phyloP scores from a whole-genome alignment of 495 filamentous ascomycete genomes.

The Pyrenula aspistea region DNA sequence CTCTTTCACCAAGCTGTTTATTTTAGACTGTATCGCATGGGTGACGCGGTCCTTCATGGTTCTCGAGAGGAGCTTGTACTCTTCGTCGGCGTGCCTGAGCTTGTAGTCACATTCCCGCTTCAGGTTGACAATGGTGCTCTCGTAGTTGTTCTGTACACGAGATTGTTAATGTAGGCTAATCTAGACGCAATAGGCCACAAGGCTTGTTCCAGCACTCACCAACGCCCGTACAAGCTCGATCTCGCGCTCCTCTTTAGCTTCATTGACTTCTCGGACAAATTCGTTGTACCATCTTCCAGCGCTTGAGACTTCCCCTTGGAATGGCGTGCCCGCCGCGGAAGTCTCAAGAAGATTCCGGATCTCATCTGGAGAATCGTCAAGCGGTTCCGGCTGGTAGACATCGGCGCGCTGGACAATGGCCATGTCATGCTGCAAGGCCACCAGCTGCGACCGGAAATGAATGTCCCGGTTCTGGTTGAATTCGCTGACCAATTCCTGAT shows the following conservation, averaged over 20 bases:
- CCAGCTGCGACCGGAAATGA: conserved; percentile 79
- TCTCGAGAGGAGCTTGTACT: conserved; percentile 61
- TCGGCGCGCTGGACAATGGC: conserved; percentile 73
- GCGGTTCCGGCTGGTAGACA: conserved; percentile 57
- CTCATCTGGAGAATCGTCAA: conserved; percentile 59
- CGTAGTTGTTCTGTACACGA: conserved; percentile 33
- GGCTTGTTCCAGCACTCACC: too few species aligned
- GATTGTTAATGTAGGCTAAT: too few species aligned
- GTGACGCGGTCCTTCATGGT: conserved; percentile 79
- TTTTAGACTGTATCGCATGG: conserved; percentile 63
- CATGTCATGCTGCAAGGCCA: conserved; percentile 81
- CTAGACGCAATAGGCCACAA: too few species aligned
- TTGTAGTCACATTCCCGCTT: conserved; percentile 33
- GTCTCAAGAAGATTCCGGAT: conserved; percentile 52
- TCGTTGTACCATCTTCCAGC: conserved; percentile 70
- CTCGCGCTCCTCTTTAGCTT: conserved; percentile 74
- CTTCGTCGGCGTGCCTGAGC: conserved; percentile 64
- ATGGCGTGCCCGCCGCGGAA: conserved; percentile 37
- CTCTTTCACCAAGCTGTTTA: conserved; percentile 65
- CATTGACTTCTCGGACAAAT: conserved; percentile 76
- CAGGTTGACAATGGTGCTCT: conserved; percentile 26
- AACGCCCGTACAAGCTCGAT: conserved; percentile 59
- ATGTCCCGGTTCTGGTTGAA: conserved; percentile 71
- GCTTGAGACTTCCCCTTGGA: conserved; percentile 45
- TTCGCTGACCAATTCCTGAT: conserved; percentile 57